phyloP scores from a whole-genome alignment of 2,329 filamentous ascomycete genomes.

The Curvularia lunata region DNA sequence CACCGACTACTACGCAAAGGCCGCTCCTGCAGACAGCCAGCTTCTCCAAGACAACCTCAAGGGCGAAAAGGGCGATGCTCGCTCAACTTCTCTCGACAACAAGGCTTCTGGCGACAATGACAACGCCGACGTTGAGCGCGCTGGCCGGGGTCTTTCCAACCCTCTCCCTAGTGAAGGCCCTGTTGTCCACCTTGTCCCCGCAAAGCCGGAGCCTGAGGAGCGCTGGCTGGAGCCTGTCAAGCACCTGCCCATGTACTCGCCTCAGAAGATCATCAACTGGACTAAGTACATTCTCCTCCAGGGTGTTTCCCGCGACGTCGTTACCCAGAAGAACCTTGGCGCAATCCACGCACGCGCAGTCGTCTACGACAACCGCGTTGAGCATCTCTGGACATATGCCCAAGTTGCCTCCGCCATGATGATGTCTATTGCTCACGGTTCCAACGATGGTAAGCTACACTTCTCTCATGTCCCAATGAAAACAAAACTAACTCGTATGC shows the following conservation, averaged over 20 bases:
- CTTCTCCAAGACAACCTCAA: conserved; percentile 14
- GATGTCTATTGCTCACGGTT: conserved; percentile 74
- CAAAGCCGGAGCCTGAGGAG: conserved; percentile 39
- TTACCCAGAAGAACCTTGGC: conserved; percentile 40
- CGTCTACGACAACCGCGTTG: conserved; percentile 55
- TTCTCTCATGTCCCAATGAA: fast-evolving
- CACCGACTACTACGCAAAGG: conserved; percentile 51
- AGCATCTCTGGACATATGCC: conserved; percentile 56
- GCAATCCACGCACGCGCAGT: conserved; percentile 51
- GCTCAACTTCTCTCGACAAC: conserved; percentile 8
- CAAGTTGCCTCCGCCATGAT: conserved; percentile 65
- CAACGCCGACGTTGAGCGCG: conserved; percentile 9
- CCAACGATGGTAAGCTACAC: conserved; percentile 59
- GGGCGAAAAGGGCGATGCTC: conserved; percentile 8
- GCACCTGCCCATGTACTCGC: conserved; percentile 38
- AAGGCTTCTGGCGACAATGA: conserved; percentile 5
- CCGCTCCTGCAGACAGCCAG: conserved; percentile 21
- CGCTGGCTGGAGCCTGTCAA: conserved; percentile 47
- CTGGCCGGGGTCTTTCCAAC: conserved; percentile 12
- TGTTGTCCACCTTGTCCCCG: conserved; percentile 6
- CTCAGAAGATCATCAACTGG: conserved; percentile 47
- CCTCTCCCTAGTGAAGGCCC: conserved; percentile 10
- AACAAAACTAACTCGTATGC: neutral
- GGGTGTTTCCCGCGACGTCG: conserved; percentile 52
- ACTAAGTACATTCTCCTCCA: conserved; percentile 55